Base-by-base conservation (phyloP, 345 rosid species). In the Sapria himalayana region DNA sequence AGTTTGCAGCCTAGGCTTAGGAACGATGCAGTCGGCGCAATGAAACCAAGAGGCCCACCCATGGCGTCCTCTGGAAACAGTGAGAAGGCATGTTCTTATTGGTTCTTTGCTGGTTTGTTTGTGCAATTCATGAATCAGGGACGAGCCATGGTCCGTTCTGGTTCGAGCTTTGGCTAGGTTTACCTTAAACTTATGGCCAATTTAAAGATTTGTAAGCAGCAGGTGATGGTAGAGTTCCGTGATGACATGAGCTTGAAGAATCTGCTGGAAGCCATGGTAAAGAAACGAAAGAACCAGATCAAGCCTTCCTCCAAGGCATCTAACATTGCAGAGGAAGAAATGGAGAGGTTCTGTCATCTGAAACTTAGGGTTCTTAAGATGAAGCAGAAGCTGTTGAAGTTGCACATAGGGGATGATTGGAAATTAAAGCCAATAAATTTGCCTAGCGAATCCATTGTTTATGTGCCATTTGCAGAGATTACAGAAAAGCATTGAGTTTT, bases 391-490 rank as follows among this genome's bases (percentile, higher is more conserved):
- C 31, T 71, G 46, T 47, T 55, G 12, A 60, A 49, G 42, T 47
- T 56, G 48, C 61, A 47, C 39, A 54, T 36, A 25, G 49, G 43
- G 43, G 71, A 64, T 58, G 32, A 45, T 21, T 74, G 64, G 49
- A 75, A 52, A 56, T 55, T 59, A 3, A 56, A 48, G 14, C 50
- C 39, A 52, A 37, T 34, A 29, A 33, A 44, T 21, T 9, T 38
- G 12, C 61, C 43, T 36, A 59, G 66, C 36, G 66, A 78, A 15
- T 47, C 65, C 24, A 62, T 79, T 42, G 45, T 74, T 33, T 82
- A 65, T 67, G 70, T 89, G 43, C 98, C 93, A 5, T 39, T 58
- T 43, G 92, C 84, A 25, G 74, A 66, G 58, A 45, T 82, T 49
- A 69, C 45, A 57, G 93, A 79, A 55, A 74, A 67, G 40, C 29